Percentiles rank a stretch among this genome's conserved stretches.
Conservation (phyloP, 768 basidiomycete genomes). For the Termitomyces sp. region DNA sequence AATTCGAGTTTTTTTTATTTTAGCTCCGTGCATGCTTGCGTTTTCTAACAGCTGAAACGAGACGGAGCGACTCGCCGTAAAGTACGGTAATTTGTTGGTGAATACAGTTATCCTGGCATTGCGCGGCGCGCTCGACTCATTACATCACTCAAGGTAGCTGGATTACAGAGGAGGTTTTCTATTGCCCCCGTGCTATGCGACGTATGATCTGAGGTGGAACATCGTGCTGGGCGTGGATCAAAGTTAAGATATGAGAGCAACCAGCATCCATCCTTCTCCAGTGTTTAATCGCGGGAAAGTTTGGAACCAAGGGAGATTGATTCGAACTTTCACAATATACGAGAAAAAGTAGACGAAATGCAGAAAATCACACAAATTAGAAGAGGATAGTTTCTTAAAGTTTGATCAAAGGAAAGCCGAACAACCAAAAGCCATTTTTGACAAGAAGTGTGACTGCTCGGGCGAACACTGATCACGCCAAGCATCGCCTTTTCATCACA, state of each 20-base stretch:
- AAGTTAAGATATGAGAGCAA: not conserved
- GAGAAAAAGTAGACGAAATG: not conserved
- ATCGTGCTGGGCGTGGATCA: not conserved
- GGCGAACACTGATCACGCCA: not conserved
- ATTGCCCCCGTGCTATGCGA: not conserved
- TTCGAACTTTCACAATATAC: too few relatives aligned
- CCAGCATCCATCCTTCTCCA: not conserved
- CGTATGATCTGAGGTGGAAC: not conserved
- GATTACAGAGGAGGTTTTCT: not conserved
- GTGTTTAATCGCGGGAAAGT: not conserved
- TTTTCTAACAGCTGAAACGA: not conserved
- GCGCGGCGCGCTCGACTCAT: not conserved
- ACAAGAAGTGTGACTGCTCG: not conserved
- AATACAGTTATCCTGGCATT: not conserved
- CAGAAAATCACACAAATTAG: not conserved
- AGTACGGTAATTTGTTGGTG: not conserved
- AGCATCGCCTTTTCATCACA: conserved; percentile 2
- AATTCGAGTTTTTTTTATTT: too few relatives aligned
- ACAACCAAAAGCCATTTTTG: not conserved
- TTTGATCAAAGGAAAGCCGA: not conserved
- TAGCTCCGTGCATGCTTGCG: not conserved
- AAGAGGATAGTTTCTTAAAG: not conserved
- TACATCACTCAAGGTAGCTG: not conserved
- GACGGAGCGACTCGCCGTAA: not conserved
- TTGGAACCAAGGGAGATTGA: not conserved